phyloP scores from a whole-genome alignment of 768 basidiomycete genomes.

The Calocera cornea region DNA sequence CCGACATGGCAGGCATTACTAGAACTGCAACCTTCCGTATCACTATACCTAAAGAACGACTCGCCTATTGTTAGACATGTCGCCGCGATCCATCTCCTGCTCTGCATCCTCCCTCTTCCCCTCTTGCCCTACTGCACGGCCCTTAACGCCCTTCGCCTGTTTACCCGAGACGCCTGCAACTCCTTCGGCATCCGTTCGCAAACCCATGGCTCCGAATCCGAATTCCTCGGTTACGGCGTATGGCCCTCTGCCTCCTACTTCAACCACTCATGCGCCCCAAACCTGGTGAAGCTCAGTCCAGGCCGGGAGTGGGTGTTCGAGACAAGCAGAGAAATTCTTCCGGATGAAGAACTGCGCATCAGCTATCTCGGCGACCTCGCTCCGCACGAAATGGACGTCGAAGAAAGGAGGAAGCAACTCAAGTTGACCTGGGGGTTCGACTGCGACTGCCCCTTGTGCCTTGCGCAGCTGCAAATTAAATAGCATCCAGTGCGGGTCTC shows the following conservation, averaged over 20 bases:
- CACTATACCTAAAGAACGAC: neutral
- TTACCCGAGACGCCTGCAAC: constrained; percentile 13
- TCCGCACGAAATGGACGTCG: neutral
- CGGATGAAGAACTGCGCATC: neutral
- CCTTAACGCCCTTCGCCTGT: neutral
- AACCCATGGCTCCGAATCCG: constrained; percentile 9
- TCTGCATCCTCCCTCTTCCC: neutral
- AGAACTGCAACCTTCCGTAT: neutral
- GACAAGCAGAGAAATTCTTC: neutral
- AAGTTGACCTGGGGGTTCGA: neutral
- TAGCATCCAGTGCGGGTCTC: neutral
- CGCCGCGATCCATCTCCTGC: neutral
- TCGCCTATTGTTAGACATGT: neutral
- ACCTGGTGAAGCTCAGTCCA: neutral
- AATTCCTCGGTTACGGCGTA: constrained; percentile 17
- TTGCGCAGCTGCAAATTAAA: neutral
- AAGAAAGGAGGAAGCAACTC: neutral
- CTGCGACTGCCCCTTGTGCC: neutral
- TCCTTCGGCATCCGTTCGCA: constrained; percentile 15
- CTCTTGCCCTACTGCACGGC: neutral
- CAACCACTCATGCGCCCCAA: constrained; percentile 14
- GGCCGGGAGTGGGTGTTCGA: neutral
- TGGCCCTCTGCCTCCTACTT: constrained; percentile 15
- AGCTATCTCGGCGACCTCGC: neutral
- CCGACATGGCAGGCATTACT: neutral